Percentiles rank a stretch among this genome's conserved stretches.
Evolutionary conservation across 768 basidiomycete genomes (phyloP).

Genomic region (Fomitopsis pulvina): DNA sequence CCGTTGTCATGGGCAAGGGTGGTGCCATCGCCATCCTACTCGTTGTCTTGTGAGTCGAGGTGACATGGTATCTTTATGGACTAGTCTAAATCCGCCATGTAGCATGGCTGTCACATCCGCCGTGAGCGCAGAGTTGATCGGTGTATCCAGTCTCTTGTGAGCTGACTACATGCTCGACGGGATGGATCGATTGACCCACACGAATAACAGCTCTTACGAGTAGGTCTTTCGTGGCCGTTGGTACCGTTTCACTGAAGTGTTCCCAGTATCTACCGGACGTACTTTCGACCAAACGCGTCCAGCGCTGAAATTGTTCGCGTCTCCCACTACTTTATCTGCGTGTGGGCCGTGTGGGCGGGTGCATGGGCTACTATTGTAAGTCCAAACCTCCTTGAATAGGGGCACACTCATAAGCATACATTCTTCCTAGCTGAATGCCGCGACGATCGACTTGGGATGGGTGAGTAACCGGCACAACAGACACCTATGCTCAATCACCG

Average conservation of each 20-base stretch:
- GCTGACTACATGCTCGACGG: slow-evolving; percentile 10
- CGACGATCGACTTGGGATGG: slow-evolving; percentile 41
- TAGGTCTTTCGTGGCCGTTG: slow-evolving; percentile 16
- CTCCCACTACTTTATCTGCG: slow-evolving; percentile 26
- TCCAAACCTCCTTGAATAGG: neutral
- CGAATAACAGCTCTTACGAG: slow-evolving; percentile 36
- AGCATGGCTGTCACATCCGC: slow-evolving; percentile 36
- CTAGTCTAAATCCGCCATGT: slow-evolving; percentile 23
- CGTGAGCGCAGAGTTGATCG: slow-evolving; percentile 29
- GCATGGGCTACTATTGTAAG: slow-evolving; percentile 29
- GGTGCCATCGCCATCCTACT: slow-evolving; percentile 32
- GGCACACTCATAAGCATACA: neutral
- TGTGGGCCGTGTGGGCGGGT: slow-evolving; percentile 33
- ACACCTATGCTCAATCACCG: too few species aligned
- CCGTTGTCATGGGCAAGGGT: slow-evolving; percentile 27
- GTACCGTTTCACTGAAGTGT: neutral
- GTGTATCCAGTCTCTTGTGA: slow-evolving; percentile 30
- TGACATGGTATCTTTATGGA: neutral
- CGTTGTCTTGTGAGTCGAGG: slow-evolving; percentile 21
- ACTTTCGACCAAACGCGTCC: slow-evolving; percentile 24
- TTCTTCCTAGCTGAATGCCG: slow-evolving; percentile 33
- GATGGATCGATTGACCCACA: neutral
- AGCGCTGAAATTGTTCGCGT: slow-evolving; percentile 28
- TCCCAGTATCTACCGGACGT: slow-evolving; percentile 27
- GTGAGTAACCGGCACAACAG: slow-evolving; percentile 23